Evolutionary conservation across 352 stramenopile species (phyloP), one percentile per base, ranked within the genome.

Genomic region (Plasmopara muralis): DNA sequence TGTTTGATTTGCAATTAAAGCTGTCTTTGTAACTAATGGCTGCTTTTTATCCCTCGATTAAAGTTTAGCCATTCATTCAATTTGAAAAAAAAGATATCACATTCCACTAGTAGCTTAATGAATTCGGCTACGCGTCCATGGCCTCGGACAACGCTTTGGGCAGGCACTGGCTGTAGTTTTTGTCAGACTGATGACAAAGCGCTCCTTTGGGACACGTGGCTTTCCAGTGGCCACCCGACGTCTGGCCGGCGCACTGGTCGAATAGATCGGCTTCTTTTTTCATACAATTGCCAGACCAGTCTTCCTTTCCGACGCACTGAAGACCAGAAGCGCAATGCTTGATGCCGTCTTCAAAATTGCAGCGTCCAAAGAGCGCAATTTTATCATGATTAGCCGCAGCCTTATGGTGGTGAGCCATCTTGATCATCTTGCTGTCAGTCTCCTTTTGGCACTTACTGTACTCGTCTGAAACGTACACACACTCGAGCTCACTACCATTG

Each of bases 391-490:
- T 42, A 18, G 47, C 45, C 43, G 46, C 50, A 29, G 42, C 55
- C 47, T 57, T 60, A 41, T 53, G 53, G 44, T 62, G 47, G 20
- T 43, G 34, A 2, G 45, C 41, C 55, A 57, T 57, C 38, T 62
- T 57, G 37, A 53, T 10, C 42, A 63, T 62, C 45, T 66, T 43
- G 29, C 30, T 43, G 34, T 57, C 47, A 28, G 48, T 57, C 15
- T 58, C 59, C 28, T 50, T 53, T 44, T 64, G 57, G 53, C 62
- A 71, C 49, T 67, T 64, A 50, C 53, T 65, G 58, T 67, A 71
- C 41, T 53, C 37, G 49, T 48, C 34, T 41, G 57, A 64, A 35
- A 67, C 25, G 39, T 59, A 51, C n/a, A 61, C 50, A 51, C 62
- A 71, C 50, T 56, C 58, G 37, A 64, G 53, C 18, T 56, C 51